These are phyloP conservation scores for Vanderwaltozyma verrucispora DNA, from an alignment of 805 yeast genomes.

Conservation along the genomic window DNA sequence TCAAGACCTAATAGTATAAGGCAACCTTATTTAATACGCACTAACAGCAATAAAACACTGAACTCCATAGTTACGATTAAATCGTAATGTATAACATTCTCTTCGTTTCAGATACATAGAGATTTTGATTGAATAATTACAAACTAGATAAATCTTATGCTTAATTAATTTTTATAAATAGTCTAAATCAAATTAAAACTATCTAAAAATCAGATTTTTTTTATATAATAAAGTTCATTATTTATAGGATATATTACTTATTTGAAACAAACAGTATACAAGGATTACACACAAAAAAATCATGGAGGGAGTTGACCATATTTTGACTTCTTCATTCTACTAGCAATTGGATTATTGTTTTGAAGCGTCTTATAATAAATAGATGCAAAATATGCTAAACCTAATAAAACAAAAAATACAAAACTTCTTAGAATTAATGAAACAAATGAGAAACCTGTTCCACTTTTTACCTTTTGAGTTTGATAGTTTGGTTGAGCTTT, in stretches of 20 bases:
- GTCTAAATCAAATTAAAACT: too few relatives aligned
- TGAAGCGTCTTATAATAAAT: not conserved
- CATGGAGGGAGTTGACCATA: slow-evolving; percentile 1
- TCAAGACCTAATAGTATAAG: slow-evolving; percentile 16
- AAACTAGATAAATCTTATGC: too few relatives aligned
- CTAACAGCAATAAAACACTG: slow-evolving; percentile 12
- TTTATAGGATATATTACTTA: too few relatives aligned
- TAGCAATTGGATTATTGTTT: not conserved
- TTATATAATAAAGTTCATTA: too few relatives aligned
- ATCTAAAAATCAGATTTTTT: too few relatives aligned
- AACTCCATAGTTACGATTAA: slow-evolving; percentile 14
- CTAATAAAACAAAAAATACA: slow-evolving; percentile 1
- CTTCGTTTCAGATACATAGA: too few relatives aligned
- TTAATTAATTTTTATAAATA: too few relatives aligned
- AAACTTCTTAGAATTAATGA: slow-evolving; percentile 1
- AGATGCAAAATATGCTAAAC: slow-evolving; percentile 1
- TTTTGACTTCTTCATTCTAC: not conserved
- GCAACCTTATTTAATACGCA: slow-evolving; percentile 13
- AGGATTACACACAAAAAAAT: too few relatives aligned
- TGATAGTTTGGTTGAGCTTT: slow-evolving; percentile 15
- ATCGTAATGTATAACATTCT: too few relatives aligned
- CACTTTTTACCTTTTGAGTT: not conserved
- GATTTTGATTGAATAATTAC: too few relatives aligned
- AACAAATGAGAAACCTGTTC: not conserved
- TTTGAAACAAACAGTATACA: too few relatives aligned